These are phyloP conservation scores for Amanita inopinata DNA, from an alignment of 768 basidiomycete genomes.

Conservation along the genomic window DNA sequence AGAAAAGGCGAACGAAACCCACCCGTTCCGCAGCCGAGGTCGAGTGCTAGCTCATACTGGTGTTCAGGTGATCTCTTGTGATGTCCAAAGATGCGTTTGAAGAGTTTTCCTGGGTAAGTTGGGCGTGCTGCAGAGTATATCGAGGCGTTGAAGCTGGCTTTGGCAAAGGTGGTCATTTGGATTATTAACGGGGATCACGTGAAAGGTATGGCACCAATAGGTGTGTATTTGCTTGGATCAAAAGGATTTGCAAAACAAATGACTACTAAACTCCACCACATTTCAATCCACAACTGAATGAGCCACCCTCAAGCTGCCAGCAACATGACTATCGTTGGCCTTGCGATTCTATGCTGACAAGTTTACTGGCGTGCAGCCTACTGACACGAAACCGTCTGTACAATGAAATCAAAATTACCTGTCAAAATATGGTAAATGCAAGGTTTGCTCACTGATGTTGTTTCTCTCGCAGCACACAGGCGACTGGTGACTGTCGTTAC, in stretches of 20 bases:
- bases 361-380: neutral
- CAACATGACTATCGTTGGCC: neutral
- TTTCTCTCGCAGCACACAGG: conserved; percentile 1
- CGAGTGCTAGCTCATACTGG: conserved; percentile 51
- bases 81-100: conserved; percentile 50
- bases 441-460: neutral
- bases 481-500: neutral
- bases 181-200: too few species aligned
- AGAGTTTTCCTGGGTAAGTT: conserved; percentile 60
- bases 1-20: conserved; percentile 5
- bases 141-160: conserved; percentile 56
- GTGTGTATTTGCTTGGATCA: too few species aligned
- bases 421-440: neutral
- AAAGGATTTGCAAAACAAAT: too few species aligned
- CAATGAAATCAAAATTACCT: neutral
- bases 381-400: neutral
- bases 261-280: too few species aligned
- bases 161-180: conserved; percentile 74
- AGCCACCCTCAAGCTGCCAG: neutral
- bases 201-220: too few species aligned
- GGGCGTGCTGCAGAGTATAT: conserved; percentile 63
- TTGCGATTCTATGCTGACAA: neutral
- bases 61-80: conserved; percentile 26
- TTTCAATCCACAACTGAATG: neutral
- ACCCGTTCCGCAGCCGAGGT: conserved; percentile 86